Base-by-base conservation (phyloP, 768 basidiomycete genomes). In the Pholiota conissans region DNA sequence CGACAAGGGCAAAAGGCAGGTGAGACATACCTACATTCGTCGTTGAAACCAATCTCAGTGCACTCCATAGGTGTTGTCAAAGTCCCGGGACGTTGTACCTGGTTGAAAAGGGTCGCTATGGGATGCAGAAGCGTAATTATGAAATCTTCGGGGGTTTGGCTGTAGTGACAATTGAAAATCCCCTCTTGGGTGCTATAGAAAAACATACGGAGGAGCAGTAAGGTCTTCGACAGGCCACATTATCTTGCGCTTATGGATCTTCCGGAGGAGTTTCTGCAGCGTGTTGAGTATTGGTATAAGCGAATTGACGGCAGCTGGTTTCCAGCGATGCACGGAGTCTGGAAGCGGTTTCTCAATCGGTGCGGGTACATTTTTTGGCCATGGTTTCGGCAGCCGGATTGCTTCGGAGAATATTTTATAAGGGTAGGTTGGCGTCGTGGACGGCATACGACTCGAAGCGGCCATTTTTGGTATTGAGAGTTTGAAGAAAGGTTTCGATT, bases 51-150 rank as follows among this genome's bases (percentile, higher is more conserved):
- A 8, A 67, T n/a, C 29, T 1, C 42, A n/a, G 37, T 50, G 16
- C 54, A 58, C 34, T 62, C 45, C 60, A 67, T 58, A 24, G 62
- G 64, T n/a, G n/a, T n/a, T n/a, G n/a, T n/a, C 16, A 65, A 56
- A 11, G 62, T 32, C 14, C 18, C 5, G 39, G 55, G 40, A 46
- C 39, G 22, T 55, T 62, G 64, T 49, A 64, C 27, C 46, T 63
- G 61, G 24, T 67, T 62, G 52, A 56, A 67, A 29, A 67, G 54
- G 40, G 57, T 52, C 32, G 50, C 27, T 51, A 65, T 62, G 13
- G 64, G 66, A 6, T 16, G 48, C 35, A 67, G 24, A 9, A 67
- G 50, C 8, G 35, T 37, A 20, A 46, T 48, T 30, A 64, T 18
- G 50, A 65, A 65, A 37, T 67, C 54, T 8, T 10, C 46, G 20